Conservation (phyloP, 352 stramenopile species). For the Phytophthora citrophthora region DNA sequence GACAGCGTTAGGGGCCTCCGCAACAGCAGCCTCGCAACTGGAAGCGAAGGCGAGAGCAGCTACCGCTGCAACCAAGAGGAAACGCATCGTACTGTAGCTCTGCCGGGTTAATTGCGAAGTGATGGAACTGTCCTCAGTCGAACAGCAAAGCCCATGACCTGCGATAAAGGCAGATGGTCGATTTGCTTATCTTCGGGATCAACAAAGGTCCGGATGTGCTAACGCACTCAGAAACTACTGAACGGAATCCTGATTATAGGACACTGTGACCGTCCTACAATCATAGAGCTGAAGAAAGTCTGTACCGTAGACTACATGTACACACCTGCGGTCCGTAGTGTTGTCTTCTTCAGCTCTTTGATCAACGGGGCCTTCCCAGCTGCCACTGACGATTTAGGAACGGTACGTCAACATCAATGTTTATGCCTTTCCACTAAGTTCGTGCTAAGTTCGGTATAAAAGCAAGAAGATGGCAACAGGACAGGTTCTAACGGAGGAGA, state of each 20-base stretch:
- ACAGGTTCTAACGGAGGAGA: constrained; percentile 6
- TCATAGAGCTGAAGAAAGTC: no score
- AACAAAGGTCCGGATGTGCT: constrained; percentile 1
- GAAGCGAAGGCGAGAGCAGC: constrained; percentile 8
- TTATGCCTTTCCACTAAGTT: background rate
- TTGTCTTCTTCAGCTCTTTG: no score
- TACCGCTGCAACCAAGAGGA: constrained; percentile 7
- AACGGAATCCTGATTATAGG: no score
- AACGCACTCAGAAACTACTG: no score
- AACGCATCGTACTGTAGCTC: constrained; percentile 6
- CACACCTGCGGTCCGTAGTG: no score
- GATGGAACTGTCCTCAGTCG: constrained; percentile 1
- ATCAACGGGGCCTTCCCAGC: no score
- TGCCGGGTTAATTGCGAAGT: constrained; percentile 6
- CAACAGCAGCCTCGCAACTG: constrained; percentile 5
- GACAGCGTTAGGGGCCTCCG: background rate
- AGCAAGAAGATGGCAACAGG: background rate
- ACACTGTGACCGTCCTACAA: no score
- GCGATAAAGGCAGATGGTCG: constrained; percentile 10
- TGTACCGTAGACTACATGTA: no score
- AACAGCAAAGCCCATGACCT: constrained; percentile 14
- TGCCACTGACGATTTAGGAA: no score
- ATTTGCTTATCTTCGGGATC: constrained; percentile 28
- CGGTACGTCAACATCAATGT: background rate
- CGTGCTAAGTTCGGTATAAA: constrained; percentile 1